Base-by-base conservation (phyloP, 371 early-diverging fungal genomes). In the Mortierella sp. region DNA sequence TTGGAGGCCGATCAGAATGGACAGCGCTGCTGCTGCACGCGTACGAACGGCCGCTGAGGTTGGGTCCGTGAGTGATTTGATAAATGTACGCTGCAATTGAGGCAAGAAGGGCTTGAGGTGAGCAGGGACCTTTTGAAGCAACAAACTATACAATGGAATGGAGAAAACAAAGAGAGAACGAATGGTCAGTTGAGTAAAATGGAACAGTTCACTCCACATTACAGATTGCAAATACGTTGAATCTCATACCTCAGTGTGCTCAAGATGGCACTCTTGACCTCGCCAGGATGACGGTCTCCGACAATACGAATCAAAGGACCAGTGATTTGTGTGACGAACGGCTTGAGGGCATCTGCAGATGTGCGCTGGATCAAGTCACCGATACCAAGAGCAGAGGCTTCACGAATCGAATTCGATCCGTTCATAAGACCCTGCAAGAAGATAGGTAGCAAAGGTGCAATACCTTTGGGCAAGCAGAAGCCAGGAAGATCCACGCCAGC, bases 301-400 rank as follows among this genome's bases (percentile, higher is more conserved):
- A 97, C 90, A 56, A 97, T 93, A 83, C 99, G 95, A 83, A 98
- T 98, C 51, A 98, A 86, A 26, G 98, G 97, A 60, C 99, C 99
- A 6, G 98, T 94, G 52, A 98, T 95, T 68, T 93, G 94, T 3
- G 96, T 96, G 46, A 96, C 95, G 80, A 91, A 97, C 47, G 95
- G 93, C 59, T 91, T 91, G 49, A 98, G 85, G 3, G 93, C 93
- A 19, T 87, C 87, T 3, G 89, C 81, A 10, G 89, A 84, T 3
- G 95, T 94, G 27, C 91, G 85, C 31, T 84, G 82, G 50, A 95
- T 87, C 72, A 96, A 78, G 55, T 95, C 94, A 51, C 94, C 89
- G 71, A 96, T 85, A 27, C 91, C 93, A 34, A 91, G 82, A 19
- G 96, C 95, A 19, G 96, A 85, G 39, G 89, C 91, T 79, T 97